These are phyloP conservation scores for Yarrowia sp. DNA, from an alignment of 805 yeast species.

Conservation along the genomic window DNA sequence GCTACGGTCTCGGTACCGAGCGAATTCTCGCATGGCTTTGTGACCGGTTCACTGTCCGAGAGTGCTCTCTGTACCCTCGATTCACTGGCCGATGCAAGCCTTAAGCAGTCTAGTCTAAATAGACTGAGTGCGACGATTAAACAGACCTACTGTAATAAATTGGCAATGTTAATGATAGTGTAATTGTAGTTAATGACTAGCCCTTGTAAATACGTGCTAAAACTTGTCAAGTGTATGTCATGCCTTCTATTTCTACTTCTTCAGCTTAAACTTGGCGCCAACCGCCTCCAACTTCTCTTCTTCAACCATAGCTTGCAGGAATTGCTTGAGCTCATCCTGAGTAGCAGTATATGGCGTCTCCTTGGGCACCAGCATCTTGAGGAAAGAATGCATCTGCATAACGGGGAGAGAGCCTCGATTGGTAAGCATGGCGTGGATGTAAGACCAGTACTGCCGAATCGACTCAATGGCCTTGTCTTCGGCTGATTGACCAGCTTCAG, in stretches of 20 bases:
- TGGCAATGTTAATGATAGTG: not conserved
- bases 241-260: constrained; percentile 22
- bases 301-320: constrained; percentile 44
- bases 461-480: constrained; percentile 37
- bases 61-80: constrained; percentile 96
- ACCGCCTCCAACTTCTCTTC: constrained; percentile 42
- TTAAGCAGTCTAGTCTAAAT: constrained; percentile 37
- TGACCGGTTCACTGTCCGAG: constrained; percentile 96
- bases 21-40: constrained; percentile 98
- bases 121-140: not conserved
- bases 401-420: constrained; percentile 52
- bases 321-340: constrained; percentile 44
- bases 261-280: constrained; percentile 41
- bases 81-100: constrained; percentile 98
- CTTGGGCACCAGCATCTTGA: constrained; percentile 54
- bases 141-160: not conserved
- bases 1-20: constrained; percentile 98
- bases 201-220: not conserved
- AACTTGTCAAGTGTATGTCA: too few relatives aligned
- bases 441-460: constrained; percentile 46
- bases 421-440: constrained; percentile 53
- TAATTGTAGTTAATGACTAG: too few relatives aligned
- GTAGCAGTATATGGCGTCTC: constrained; percentile 44
- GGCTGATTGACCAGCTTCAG: constrained; percentile 32
- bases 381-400: constrained; percentile 51